phyloP scores from a whole-genome alignment of 2,329 filamentous ascomycete genomes.

The Aspergillus sp. region DNA sequence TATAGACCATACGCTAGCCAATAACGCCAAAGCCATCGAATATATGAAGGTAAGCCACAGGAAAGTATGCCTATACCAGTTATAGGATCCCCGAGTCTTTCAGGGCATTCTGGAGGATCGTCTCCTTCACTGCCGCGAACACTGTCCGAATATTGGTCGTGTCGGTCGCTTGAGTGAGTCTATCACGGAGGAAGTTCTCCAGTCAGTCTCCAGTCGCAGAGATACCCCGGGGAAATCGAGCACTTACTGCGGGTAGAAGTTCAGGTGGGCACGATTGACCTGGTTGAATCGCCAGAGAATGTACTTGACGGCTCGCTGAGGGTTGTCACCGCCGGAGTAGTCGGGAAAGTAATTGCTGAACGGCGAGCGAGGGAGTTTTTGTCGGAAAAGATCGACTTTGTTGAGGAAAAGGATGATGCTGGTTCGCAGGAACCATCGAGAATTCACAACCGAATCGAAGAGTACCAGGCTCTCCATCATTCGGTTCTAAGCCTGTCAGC shows the following conservation, averaged over 20 bases:
- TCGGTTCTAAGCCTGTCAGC: constrained; percentile 60
- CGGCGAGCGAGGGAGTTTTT: constrained; percentile 82
- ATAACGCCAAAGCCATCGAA: no score
- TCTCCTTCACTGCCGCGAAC: constrained; percentile 97
- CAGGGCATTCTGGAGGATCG: constrained; percentile 93
- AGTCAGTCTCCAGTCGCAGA: constrained; percentile 9
- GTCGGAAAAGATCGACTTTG: constrained; percentile 97
- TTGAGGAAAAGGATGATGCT: constrained; percentile 98
- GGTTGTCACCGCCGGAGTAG: constrained; percentile 94
- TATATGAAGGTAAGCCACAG: no score
- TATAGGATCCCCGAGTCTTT: constrained; percentile 90
- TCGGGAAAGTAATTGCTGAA: constrained; percentile 94
- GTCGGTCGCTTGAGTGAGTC: constrained; percentile 88
- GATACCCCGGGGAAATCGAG: neutral
- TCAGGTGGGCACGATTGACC: constrained; percentile 90
- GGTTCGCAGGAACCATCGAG: constrained; percentile 96
- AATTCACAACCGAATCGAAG: constrained; percentile 98
- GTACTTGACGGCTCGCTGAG: constrained; percentile 97
- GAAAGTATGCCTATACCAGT: no score
- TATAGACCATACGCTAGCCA: no score
- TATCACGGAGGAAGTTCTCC: constrained; percentile 44
- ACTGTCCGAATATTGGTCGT: constrained; percentile 97
- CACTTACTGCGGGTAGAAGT: constrained; percentile 92
- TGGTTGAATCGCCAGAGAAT: constrained; percentile 98
- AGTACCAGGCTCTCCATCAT: constrained; percentile 98